These are phyloP conservation scores for Peniophora sp. DNA, from an alignment of 1,284 basidiomycete genomes.

Conservation along the genomic window DNA sequence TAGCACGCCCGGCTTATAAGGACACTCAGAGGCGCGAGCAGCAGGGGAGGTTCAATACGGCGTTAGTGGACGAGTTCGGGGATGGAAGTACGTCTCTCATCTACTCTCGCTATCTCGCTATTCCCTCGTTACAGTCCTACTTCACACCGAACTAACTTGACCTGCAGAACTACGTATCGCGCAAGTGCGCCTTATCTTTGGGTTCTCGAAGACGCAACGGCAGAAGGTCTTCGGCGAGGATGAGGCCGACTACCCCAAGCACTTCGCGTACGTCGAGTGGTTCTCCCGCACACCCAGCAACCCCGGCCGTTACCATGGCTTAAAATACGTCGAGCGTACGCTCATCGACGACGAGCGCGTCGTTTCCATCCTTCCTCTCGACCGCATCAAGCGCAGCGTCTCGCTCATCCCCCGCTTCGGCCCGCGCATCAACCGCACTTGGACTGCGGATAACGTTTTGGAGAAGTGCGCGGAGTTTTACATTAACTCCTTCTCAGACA, in stretches of 20 bases:
- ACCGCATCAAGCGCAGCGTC: background rate
- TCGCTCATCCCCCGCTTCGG: background rate
- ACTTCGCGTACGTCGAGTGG: background rate
- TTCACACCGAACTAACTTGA: background rate
- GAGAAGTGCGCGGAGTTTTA: background rate
- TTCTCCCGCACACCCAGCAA: background rate
- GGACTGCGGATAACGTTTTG: background rate
- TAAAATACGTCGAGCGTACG: background rate
- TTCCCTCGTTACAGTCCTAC: background rate
- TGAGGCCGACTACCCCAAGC: background rate
- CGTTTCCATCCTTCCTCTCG: background rate
- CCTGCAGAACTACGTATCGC: background rate
- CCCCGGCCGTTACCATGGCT: background rate
- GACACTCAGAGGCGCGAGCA: background rate
- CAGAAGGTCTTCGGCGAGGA: background rate
- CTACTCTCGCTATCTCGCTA: too few species aligned
- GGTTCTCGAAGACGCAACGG: background rate
- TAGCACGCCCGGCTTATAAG: background rate
- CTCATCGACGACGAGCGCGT: background rate
- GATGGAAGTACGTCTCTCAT: background rate
- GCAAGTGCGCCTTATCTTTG: background rate
- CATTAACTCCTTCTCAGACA: background rate
- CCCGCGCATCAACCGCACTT: background rate
- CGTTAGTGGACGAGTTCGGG: background rate
- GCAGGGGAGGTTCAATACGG: background rate